phyloP scores from a whole-genome alignment of 306 rosid species.

The Phaseolus lunatus region DNA sequence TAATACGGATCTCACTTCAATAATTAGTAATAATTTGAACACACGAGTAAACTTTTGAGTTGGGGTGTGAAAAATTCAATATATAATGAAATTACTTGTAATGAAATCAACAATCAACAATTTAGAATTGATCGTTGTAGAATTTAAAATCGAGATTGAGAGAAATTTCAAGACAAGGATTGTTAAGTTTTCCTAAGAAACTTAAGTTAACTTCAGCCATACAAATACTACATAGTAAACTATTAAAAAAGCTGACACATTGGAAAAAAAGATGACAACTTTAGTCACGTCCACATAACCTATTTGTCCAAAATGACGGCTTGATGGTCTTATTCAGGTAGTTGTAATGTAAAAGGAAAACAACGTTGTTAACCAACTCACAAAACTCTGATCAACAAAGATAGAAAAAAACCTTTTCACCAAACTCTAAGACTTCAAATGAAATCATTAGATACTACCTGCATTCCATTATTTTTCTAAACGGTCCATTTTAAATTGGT shows the following conservation, averaged over 20 bases:
- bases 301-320: neutral
- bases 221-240: neutral
- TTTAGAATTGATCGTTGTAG: neutral
- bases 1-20: too few species aligned
- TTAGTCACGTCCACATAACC: neutral
- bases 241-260: neutral
- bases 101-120: neutral
- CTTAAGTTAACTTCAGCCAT: neutral
- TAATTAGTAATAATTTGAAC: too few species aligned
- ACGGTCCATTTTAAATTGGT: neutral
- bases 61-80: neutral
- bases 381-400: neutral
- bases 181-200: neutral
- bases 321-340: neutral
- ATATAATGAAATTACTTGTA: neutral
- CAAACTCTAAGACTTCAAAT: neutral
- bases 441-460: neutral
- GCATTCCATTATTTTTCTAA: neutral
- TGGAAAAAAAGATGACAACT: neutral
- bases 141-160: neutral
- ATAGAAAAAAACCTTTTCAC: neutral
- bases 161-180: constrained; percentile 1
- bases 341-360: neutral
- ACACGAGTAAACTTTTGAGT: too few species aligned
- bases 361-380: neutral